A percentile compares a stretch with the other conserved stretches of the same genome.
Evolutionary conservation across 2,329 filamentous ascomycete species (phyloP).

Genomic region (Neonectria sp.): DNA sequence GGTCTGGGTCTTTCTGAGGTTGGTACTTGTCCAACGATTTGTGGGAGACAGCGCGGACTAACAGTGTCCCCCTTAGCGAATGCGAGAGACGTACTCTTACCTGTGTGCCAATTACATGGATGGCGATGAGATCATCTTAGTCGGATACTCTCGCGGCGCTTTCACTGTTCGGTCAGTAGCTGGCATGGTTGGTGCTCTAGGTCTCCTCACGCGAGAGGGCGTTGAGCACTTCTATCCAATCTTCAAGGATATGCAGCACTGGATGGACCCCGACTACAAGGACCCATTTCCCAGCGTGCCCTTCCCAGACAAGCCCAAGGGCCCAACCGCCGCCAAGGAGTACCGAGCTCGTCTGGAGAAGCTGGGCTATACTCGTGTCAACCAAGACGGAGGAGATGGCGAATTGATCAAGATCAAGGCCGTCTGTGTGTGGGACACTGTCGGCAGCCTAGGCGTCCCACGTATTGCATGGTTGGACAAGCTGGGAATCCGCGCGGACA

Average conservation of each 20-base stretch:
- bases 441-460: constrained; percentile 62
- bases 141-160: constrained; percentile 72
- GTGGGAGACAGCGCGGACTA: constrained; percentile 5
- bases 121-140: constrained; percentile 70
- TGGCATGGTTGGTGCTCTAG: constrained; percentile 66
- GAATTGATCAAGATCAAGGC: constrained; percentile 62
- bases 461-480: constrained; percentile 62
- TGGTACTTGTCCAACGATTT: constrained; percentile 27
- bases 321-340: constrained; percentile 55
- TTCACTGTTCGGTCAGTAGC: constrained; percentile 72
- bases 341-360: constrained; percentile 63
- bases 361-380: constrained; percentile 60
- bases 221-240: constrained; percentile 69
- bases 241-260: constrained; percentile 71
- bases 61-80: constrained; percentile 54
- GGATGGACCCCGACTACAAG: constrained; percentile 61
- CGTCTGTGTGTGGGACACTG: constrained; percentile 64
- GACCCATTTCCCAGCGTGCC: constrained; percentile 64
- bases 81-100: constrained; percentile 75
- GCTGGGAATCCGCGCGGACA: constrained; percentile 61
- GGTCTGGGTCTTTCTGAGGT: constrained; percentile 69
- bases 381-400: constrained; percentile 56
- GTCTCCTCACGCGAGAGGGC: constrained; percentile 67
- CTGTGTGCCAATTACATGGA: constrained; percentile 73
- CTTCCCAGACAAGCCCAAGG: constrained; percentile 65